A percentile compares a stretch with the other conserved stretches of the same genome.
These are phyloP conservation scores for Pseudozyma tsukubaensis DNA, from an alignment of 1,284 basidiomycete genomes.

Conservation along the genomic window DNA sequence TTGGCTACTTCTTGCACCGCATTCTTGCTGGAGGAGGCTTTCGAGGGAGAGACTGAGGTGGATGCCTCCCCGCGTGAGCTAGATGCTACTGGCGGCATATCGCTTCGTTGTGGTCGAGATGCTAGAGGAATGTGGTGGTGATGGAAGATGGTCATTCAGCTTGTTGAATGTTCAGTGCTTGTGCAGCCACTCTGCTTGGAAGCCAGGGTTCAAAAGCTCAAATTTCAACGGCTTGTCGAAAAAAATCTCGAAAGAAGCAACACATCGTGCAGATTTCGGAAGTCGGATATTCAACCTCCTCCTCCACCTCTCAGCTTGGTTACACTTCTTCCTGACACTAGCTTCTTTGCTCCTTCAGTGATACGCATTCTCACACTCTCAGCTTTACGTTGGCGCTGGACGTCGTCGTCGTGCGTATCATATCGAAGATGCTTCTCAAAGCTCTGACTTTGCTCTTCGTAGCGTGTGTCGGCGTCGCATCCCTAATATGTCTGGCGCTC, in stretches of 20 bases:
- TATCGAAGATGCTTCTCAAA: slow-evolving; percentile 26
- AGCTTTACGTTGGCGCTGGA: too few species aligned
- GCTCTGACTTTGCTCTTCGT: slow-evolving; percentile 21
- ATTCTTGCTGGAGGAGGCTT: slow-evolving; percentile 2
- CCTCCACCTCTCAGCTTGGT: slow-evolving; percentile 6
- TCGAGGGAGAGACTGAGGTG: slow-evolving; percentile 3
- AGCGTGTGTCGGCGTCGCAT: neutral
- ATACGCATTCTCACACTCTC: neutral
- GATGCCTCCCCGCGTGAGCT: neutral
- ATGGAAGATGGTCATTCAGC: neutral
- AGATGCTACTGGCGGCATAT: slow-evolving; percentile 31
- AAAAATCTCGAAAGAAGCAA: slow-evolving; percentile 5
- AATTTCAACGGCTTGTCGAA: slow-evolving; percentile 4
- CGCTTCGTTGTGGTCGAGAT: neutral
- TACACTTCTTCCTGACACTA: neutral
- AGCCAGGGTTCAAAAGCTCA: slow-evolving; percentile 28
- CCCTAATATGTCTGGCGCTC: slow-evolving; percentile 30
- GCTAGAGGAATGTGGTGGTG: neutral
- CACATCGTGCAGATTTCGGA: slow-evolving; percentile 17
- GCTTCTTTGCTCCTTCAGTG: neutral
- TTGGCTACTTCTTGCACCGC: slow-evolving; percentile 19
- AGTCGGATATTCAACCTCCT: slow-evolving; percentile 12
- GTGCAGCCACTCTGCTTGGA: neutral
- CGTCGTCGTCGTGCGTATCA: too few species aligned
- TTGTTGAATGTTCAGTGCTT: neutral